Percentiles rank a stretch among this genome's conserved stretches.
Evolutionary conservation across 305 asterid genomes (phyloP).

Genomic region (Euphrasia arctica): DNA sequence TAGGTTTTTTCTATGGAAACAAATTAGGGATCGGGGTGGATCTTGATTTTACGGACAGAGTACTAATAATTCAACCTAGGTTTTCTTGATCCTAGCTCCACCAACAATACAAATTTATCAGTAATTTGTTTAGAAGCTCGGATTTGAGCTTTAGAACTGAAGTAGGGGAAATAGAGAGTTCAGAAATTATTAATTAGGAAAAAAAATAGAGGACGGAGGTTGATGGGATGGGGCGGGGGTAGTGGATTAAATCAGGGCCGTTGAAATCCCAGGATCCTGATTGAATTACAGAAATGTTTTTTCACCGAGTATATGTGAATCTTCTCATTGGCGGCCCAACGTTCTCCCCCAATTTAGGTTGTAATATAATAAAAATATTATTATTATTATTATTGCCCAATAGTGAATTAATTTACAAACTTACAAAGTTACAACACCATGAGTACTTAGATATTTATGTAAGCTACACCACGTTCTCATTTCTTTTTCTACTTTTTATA

Average conservation of each 20-base stretch:
- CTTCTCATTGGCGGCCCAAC: too few relatives aligned
- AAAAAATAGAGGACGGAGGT: background rate
- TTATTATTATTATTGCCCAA: too few relatives aligned
- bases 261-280: background rate
- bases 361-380: too few relatives aligned
- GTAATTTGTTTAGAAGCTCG: background rate
- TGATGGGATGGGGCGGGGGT: background rate
- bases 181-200: background rate
- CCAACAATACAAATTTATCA: background rate
- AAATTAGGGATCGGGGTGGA: conserved; percentile 27
- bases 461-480: too few relatives aligned
- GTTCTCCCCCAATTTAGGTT: too few relatives aligned
- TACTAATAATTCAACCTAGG: conserved; percentile 24
- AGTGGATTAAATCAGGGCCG: background rate
- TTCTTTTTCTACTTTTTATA: too few relatives aligned
- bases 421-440: too few relatives aligned
- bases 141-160: background rate
- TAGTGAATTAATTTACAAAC: too few relatives aligned
- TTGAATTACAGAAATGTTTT: background rate
- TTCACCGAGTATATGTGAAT: background rate
- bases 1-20: background rate
- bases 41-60: conserved; percentile 28
- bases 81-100: background rate
- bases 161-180: background rate
- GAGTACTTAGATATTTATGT: too few relatives aligned